Conservation (phyloP, 352 stramenopile genomes). For the Pythium phragmitis region DNA sequence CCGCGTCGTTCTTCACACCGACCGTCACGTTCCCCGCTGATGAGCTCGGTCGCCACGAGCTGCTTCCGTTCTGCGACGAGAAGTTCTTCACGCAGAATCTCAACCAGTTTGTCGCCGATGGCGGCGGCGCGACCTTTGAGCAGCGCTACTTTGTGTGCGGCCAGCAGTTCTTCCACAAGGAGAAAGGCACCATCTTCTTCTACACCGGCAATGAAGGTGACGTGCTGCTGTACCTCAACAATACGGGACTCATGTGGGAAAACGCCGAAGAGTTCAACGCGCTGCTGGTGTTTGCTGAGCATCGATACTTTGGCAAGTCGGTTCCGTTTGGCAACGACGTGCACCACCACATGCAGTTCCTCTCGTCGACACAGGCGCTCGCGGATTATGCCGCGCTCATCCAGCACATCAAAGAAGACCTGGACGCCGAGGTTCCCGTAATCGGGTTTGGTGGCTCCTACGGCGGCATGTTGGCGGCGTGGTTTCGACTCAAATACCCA, state of each 20-base stretch:
- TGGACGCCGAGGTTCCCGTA: slow-evolving; percentile 44
- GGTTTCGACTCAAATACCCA: slow-evolving; percentile 76
- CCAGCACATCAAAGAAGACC: slow-evolving; percentile 38
- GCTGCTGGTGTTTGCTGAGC: slow-evolving; percentile 72
- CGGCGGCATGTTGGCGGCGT: slow-evolving; percentile 73
- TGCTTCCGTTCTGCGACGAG: slow-evolving; percentile 46
- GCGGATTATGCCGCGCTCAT: slow-evolving; percentile 72
- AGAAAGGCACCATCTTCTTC: slow-evolving; percentile 60
- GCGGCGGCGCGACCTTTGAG: slow-evolving; percentile 33
- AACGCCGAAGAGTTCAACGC: slow-evolving; percentile 61
- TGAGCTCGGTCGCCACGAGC: slow-evolving; percentile 23
- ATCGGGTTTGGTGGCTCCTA: slow-evolving; percentile 80
- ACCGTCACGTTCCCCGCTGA: slow-evolving; percentile 24
- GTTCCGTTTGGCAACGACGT: slow-evolving; percentile 45
- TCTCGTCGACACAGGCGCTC: slow-evolving; percentile 82
- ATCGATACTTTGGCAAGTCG: slow-evolving; percentile 80
- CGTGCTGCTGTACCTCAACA: slow-evolving; percentile 62
- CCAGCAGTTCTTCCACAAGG: slow-evolving; percentile 41
- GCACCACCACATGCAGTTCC: slow-evolving; percentile 58
- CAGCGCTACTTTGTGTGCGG: slow-evolving; percentile 76
- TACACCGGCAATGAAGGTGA: slow-evolving; percentile 76
- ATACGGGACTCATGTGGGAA: slow-evolving; percentile 76
- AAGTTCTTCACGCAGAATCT: slow-evolving; percentile 44
- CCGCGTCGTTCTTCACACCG: slow-evolving; percentile 7
- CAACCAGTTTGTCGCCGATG: slow-evolving; percentile 43